Conservation (phyloP, 805 yeast species). For the Zygosaccharomyces bailii region DNA sequence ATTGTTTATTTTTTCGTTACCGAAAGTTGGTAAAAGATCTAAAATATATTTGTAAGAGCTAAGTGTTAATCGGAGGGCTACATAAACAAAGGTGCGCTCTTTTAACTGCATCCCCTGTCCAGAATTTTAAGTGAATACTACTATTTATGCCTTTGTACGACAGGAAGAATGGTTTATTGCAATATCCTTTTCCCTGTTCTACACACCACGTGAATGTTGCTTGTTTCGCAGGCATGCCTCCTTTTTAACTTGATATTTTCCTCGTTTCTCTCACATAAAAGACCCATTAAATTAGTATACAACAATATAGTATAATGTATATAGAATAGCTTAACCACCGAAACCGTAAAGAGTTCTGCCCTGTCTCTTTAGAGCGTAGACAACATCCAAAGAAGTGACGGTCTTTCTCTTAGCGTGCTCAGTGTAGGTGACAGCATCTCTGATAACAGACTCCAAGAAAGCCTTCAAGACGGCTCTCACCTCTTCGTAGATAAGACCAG, state of each 20-base stretch:
- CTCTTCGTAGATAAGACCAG: slow-evolving; percentile 98
- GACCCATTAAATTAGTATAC: slow-evolving; percentile 6
- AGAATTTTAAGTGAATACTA: too few relatives aligned
- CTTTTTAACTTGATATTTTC: neutral
- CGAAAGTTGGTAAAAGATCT: too few relatives aligned
- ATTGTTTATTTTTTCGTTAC: too few relatives aligned
- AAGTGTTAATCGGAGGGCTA: too few relatives aligned
- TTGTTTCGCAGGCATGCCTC: too few relatives aligned
- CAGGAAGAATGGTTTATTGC: too few relatives aligned
- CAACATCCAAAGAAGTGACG: slow-evolving; percentile 97
- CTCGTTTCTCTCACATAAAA: slow-evolving; percentile 5
- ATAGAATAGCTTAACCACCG: slow-evolving; percentile 75
- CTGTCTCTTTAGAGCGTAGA: slow-evolving; percentile 99
- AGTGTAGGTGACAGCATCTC: slow-evolving; percentile 99
- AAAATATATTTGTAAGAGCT: too few relatives aligned
- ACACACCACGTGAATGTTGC: too few relatives aligned
- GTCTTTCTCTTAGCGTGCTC: slow-evolving; percentile 99
- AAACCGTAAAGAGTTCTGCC: slow-evolving; percentile 99
- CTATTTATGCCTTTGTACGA: too few relatives aligned
- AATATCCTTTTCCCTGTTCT: too few relatives aligned
- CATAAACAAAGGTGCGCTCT: too few relatives aligned
- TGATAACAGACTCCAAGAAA: slow-evolving; percentile 93
- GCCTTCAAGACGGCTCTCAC: slow-evolving; percentile 95
- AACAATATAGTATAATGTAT: slow-evolving; percentile 6
- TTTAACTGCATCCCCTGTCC: too few relatives aligned